phyloP scores from a whole-genome alignment of 139 green algal species.

The Nannochloris sp. region DNA sequence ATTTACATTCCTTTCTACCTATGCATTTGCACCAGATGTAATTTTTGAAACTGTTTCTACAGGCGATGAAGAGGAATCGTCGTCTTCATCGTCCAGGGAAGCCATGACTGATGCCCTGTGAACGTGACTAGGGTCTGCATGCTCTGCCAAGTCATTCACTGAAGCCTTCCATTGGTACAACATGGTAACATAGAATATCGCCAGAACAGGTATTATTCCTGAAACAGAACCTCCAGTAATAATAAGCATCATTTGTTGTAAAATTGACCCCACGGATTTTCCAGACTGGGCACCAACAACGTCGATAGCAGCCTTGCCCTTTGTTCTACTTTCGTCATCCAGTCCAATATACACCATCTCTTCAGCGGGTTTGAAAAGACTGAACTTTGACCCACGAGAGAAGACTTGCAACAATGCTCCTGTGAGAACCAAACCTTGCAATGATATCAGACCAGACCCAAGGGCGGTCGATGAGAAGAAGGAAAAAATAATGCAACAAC shows the following conservation, averaged over 20 bases:
- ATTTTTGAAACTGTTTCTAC: not conserved
- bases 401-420: constrained; percentile 75
- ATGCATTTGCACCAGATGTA: too few relatives aligned
- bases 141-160: constrained; percentile 27
- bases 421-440: constrained; percentile 42
- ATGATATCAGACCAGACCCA: not conserved
- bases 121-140: constrained; percentile 25
- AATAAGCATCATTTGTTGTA: constrained; percentile 61
- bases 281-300: constrained; percentile 74
- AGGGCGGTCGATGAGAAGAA: constrained; percentile 11
- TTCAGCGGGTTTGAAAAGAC: constrained; percentile 88
- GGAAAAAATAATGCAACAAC: constrained; percentile 50
- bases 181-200: constrained; percentile 59
- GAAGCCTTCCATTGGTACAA: constrained; percentile 43
- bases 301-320: constrained; percentile 90
- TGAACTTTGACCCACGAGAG: constrained; percentile 76
- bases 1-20: too few relatives aligned
- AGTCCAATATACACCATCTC: constrained; percentile 86
- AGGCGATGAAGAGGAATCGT: not conserved
- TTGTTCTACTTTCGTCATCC: constrained; percentile 66
- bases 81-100: not conserved
- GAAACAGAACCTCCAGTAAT: constrained; percentile 47
- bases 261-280: constrained; percentile 49
- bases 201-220: constrained; percentile 63
- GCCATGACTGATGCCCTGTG: constrained; percentile 14